Conservation (phyloP, 495 filamentous ascomycete species). For the Tetracladium setigerum region DNA sequence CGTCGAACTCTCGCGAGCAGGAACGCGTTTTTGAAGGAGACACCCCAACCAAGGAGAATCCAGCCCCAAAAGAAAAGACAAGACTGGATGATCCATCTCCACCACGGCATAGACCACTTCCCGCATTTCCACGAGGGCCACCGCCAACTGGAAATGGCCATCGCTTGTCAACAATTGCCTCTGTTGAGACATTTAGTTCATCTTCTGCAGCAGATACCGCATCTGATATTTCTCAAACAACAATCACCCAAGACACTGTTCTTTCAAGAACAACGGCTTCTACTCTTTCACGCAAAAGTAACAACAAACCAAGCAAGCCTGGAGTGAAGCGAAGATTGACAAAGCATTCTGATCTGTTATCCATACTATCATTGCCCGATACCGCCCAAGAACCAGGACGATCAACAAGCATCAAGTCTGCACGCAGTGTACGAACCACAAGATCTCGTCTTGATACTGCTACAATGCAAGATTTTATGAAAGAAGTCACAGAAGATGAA, state of each 20-base stretch:
- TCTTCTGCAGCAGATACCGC: conserved; percentile 21
- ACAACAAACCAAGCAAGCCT: conserved; percentile 27
- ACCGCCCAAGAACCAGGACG: conserved; percentile 37
- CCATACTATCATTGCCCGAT: conserved; percentile 74
- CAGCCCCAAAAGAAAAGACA: conserved; percentile 5
- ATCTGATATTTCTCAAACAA: conserved; percentile 37
- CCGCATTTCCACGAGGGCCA: conserved; percentile 12
- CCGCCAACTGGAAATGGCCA: conserved; percentile 59
- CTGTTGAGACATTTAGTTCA: conserved; percentile 51
- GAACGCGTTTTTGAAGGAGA: conserved; percentile 1
- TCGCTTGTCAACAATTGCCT: conserved; percentile 66
- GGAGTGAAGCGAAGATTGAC: conserved; percentile 67
- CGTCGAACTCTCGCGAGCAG: conserved; percentile 5
- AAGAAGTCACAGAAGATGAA: conserved; percentile 78
- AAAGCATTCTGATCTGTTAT: conserved; percentile 89
- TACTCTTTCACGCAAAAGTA: conserved; percentile 14
- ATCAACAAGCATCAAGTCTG: conserved; percentile 56
- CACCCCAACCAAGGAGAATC: not conserved
- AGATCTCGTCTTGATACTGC: conserved; percentile 57
- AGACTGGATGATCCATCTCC: conserved; percentile 12
- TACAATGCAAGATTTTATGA: conserved; percentile 66
- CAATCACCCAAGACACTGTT: conserved; percentile 35
- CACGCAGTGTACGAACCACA: conserved; percentile 62
- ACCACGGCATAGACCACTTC: conserved; percentile 14
- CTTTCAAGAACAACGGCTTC: conserved; percentile 11